phyloP scores from a whole-genome alignment of 805 yeast genomes.

The Saturnispora saitoi region DNA sequence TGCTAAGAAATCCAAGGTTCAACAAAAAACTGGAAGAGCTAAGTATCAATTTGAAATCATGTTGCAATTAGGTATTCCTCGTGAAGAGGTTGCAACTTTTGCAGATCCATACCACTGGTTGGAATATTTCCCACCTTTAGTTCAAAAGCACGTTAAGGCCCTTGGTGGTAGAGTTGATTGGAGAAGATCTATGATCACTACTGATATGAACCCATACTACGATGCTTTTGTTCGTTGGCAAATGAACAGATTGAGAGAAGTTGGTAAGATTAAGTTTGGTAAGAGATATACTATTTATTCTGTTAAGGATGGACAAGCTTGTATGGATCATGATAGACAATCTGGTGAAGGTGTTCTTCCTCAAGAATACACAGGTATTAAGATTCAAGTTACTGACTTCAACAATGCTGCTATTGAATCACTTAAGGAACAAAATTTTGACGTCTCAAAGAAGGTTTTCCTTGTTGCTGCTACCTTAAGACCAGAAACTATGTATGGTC shows the following conservation, averaged over 20 bases:
- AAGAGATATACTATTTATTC: slow-evolving; percentile 96
- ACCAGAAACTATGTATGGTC: slow-evolving; percentile 99
- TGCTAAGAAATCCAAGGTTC: slow-evolving; percentile 90
- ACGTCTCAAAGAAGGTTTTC: slow-evolving; percentile 44
- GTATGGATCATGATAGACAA: slow-evolving; percentile 98
- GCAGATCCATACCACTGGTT: slow-evolving; percentile 94
- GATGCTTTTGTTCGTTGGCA: slow-evolving; percentile 97
- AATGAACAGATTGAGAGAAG: slow-evolving; percentile 75
- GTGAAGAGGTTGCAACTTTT: slow-evolving; percentile 75
- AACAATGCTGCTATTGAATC: slow-evolving; percentile 47
- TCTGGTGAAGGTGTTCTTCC: slow-evolving; percentile 96
- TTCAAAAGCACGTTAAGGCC: slow-evolving; percentile 65
- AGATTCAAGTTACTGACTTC: slow-evolving; percentile 63
- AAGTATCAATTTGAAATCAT: slow-evolving; percentile 94
- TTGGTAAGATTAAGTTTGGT: slow-evolving; percentile 93
- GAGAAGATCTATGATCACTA: slow-evolving; percentile 94
- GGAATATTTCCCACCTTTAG: slow-evolving; percentile 81
- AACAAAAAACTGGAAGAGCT: slow-evolving; percentile 86
- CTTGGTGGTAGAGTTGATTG: slow-evolving; percentile 96
- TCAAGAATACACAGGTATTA: slow-evolving; percentile 91
- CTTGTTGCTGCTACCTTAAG: slow-evolving; percentile 95
- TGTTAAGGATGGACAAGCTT: slow-evolving; percentile 97
- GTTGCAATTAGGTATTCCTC: slow-evolving; percentile 85
- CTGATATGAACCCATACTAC: slow-evolving; percentile 91
- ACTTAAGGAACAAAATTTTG: slow-evolving; percentile 42